phyloP scores from a whole-genome alignment of 768 basidiomycete genomes.

The Infundibulicybe gibba region DNA sequence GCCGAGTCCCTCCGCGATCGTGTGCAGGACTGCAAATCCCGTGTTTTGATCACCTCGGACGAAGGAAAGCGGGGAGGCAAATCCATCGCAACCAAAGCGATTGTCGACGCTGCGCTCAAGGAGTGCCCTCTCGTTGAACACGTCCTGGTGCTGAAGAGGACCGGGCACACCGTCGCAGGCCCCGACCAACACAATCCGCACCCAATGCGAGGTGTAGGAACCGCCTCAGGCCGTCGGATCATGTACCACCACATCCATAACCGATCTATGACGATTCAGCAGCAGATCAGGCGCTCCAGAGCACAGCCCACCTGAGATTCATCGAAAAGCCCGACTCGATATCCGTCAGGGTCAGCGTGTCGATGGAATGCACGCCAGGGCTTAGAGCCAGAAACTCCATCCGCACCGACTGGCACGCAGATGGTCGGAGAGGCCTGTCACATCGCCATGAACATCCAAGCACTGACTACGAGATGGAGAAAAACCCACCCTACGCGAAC shows the following conservation, averaged over 20 bases:
- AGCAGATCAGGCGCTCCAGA: not conserved
- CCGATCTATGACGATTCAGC: constrained; percentile 44
- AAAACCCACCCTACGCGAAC: constrained; percentile 72
- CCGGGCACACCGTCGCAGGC: constrained; percentile 70
- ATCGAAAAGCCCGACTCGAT: constrained; percentile 68
- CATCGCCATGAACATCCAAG: not conserved
- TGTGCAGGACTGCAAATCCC: constrained; percentile 81
- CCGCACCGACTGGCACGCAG: constrained; percentile 82
- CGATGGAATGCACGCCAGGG: constrained; percentile 77
- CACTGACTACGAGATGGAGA: not conserved
- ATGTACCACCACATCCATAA: constrained; percentile 74
- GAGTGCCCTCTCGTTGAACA: constrained; percentile 85
- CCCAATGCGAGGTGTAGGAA: too few relatives aligned
- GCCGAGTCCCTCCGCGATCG: constrained; percentile 93
- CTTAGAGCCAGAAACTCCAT: constrained; percentile 85
- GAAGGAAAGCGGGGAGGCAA: constrained; percentile 95
- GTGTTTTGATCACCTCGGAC: constrained; percentile 93
- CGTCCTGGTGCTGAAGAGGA: constrained; percentile 84
- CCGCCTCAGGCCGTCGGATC: constrained; percentile 33
- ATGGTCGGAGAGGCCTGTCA: constrained; percentile 72
- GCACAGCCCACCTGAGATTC: constrained; percentile 59
- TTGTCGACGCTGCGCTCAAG: constrained; percentile 89
- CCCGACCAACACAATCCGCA: too few relatives aligned
- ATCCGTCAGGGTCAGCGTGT: constrained; percentile 70
- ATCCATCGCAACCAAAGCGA: constrained; percentile 89